Evolutionary conservation across 768 basidiomycete species (phyloP), one percentile per base, ranked within the genome.

Genomic region (Trametopsis cervina): DNA sequence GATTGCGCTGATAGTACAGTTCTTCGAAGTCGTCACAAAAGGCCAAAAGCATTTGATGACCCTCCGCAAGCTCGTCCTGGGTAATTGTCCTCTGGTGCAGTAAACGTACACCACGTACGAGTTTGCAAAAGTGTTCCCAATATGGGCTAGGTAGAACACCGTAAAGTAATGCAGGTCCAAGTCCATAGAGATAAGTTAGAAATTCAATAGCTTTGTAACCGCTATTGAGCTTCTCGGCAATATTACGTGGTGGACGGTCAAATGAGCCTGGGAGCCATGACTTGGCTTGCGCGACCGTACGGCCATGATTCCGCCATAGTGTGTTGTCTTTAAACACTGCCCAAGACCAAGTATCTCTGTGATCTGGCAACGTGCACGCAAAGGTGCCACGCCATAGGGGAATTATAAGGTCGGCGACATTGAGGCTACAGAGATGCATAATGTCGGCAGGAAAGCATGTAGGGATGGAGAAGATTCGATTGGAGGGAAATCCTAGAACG

Each of bases 201-300:
- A 44, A 63, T 38, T 66, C 63, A 47, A 53, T 57, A 2, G 64
- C 63, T 36, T 66, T 66, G 52, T 65, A 66, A 0, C 63, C 61
- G 23, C 57, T 62, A 2, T 62, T 52, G 45, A 73, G 63, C 47
- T 74, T 73, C 36, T 66, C 57, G 0, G 69, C 69, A n/a, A 60
- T 59, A 47, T 75, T 69, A 0, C 68, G 63, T 2, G 70, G 74
- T 5, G 69, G 65, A 4, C 66, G 59, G 52, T 71, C 66, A 57
- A 71, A 73, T 0, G 65, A 71, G 0, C 63, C 60, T 18, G 70
- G 71, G n/a, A 73, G 54, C 44, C 66, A 71, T 2, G 54, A 51
- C 0, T 57, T 59, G 1, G 62, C 54, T 9, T 38, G 50, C 0
- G 62, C 68, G 15, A 74, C 69, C 0, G 29, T 48, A 33, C 47